A percentile compares a stretch with the other conserved stretches of the same genome.
Evolutionary conservation across 2,329 filamentous ascomycete species (phyloP).

Genomic region (Nothomitra cinnamomea): DNA sequence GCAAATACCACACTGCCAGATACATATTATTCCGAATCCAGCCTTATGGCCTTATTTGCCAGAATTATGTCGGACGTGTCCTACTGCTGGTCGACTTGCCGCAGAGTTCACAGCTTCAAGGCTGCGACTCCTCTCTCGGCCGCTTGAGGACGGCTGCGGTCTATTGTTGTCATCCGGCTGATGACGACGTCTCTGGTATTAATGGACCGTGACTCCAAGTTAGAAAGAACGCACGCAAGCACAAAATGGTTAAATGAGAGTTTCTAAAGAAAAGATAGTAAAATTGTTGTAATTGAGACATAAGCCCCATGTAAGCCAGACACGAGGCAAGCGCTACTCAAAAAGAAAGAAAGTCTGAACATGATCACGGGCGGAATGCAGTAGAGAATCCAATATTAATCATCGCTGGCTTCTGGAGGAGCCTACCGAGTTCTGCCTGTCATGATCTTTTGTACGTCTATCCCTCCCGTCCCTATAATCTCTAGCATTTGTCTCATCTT

Average conservation of each 20-base stretch:
- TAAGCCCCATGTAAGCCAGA: conserved; percentile 2
- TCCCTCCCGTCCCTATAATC: conserved; percentile 33
- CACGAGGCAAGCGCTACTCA: conserved; percentile 4
- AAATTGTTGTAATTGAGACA: conserved; percentile 5
- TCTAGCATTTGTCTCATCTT: conserved; percentile 43
- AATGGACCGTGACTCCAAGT: conserved; percentile 1
- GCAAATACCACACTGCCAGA: too few relatives aligned
- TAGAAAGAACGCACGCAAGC: conserved; percentile 1
- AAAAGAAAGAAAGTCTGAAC: conserved; percentile 5
- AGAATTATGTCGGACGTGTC: not conserved
- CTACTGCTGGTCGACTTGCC: not conserved
- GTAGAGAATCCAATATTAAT: conserved; percentile 4
- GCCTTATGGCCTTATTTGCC: not conserved
- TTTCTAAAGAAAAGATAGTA: conserved; percentile 2
- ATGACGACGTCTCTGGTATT: conserved; percentile 1
- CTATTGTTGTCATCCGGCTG: not conserved
- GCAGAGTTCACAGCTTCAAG: not conserved
- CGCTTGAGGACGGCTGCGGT: not conserved
- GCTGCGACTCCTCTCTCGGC: conserved; percentile 1
- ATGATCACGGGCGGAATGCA: conserved; percentile 1
- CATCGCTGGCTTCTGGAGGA: conserved; percentile 9
- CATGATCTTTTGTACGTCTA: conserved; percentile 31
- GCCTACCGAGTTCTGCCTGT: conserved; percentile 42
- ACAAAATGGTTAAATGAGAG: not conserved
- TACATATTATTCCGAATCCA: not conserved